A percentile compares a stretch with the other conserved stretches of the same genome.
phyloP scores from a whole-genome alignment of 495 filamentous ascomycete species.

The Neurospora sp. region DNA sequence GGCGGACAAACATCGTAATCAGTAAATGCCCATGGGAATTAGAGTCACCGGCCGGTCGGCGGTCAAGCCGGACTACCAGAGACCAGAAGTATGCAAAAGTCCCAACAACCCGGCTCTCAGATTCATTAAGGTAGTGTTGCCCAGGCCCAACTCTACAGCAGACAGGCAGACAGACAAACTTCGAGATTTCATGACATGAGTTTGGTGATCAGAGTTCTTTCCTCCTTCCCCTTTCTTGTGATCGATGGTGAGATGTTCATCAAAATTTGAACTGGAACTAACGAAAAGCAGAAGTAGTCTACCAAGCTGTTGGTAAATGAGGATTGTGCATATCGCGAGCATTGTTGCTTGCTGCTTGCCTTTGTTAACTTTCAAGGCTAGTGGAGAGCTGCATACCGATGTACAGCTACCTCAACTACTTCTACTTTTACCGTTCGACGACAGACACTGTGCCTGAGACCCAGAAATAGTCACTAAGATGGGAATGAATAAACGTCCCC shows the following conservation, averaged over 20 bases:
- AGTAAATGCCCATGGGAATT: not conserved
- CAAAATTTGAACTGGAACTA: not conserved
- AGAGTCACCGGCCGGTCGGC: not conserved
- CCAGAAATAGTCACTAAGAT: not conserved
- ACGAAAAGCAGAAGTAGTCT: not conserved
- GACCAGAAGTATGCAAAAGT: not conserved
- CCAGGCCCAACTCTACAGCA: not conserved
- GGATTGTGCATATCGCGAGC: not conserved
- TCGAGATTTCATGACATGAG: not conserved
- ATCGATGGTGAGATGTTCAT: not conserved
- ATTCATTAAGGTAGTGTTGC: not conserved
- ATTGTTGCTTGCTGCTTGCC: not conserved
- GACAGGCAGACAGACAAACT: not conserved
- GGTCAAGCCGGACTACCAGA: not conserved
- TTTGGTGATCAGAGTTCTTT: not conserved
- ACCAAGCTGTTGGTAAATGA: not conserved
- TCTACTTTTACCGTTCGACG: too few relatives aligned
- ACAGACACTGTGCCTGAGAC: not conserved
- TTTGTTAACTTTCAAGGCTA: not conserved
- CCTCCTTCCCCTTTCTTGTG: not conserved
- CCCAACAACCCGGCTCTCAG: not conserved
- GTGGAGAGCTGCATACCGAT: not conserved
- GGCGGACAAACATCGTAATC: not conserved
- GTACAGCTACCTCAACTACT: not conserved
- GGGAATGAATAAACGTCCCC: not conserved